Evolutionary conservation across 306 rosid genomes (phyloP), one percentile per base, ranked within the genome.

Genomic region (Ceratonia siliqua): DNA sequence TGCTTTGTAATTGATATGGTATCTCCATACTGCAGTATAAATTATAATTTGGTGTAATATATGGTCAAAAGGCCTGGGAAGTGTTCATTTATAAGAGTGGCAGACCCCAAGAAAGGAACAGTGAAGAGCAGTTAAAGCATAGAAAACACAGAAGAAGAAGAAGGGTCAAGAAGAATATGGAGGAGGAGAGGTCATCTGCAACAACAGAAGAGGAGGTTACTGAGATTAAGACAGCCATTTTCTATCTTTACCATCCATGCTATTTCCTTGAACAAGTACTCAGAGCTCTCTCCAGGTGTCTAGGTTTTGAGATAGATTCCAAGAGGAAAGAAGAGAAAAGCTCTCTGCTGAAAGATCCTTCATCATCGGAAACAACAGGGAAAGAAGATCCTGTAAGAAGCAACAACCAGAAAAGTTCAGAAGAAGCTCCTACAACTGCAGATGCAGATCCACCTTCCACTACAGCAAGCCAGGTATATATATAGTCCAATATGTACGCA

Each of bases 201-300:
- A 0, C 43, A 2, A 15, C 7, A 5, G 68, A 59, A 53, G 77
- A 32, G 25, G 59, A 6, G 3, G 22, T 7, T 15, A 43, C 27
- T 8, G 24, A 45, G 30, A 78, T 62, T 24, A 72, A 68, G 54
- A 76, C n/a, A 50, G 6, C 12, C 56, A 67, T 20, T 33, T 63
- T 55, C 61, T 54, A 22, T 56, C 25, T 67, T 42, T 3, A 36
- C 68, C 70, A 42, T 52, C 82, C 82, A 14, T 30, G 78, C 36
- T 7, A 24, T 63, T 74, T 75, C 36, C 80, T 86, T 45, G 43
- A 57, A 67, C 38, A 73, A 64, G 72, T 76, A 18, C 17, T 83
- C 1, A 62, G 21, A 46, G 55, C 75, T 58, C 9, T 86, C 49
- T 27, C 79, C 3, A 79, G 36, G 50, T 87, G 88, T 63, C 68